These are phyloP conservation scores for Cyberlindnera maritima DNA, from an alignment of 805 yeast genomes.

Conservation along the genomic window DNA sequence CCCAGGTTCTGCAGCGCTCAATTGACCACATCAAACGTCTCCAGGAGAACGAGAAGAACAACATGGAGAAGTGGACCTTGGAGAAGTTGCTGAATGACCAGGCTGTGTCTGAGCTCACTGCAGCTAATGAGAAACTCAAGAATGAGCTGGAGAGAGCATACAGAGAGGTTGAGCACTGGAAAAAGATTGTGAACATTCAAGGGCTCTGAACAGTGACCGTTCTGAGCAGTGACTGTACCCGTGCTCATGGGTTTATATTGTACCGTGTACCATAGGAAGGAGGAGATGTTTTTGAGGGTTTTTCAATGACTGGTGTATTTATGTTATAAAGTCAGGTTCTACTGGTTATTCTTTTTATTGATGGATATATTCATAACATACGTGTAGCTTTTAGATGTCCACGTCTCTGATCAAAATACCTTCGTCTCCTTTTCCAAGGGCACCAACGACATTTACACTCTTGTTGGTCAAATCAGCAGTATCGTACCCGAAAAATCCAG, in stretches of 20 bases:
- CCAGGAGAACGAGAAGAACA: constrained; percentile 84
- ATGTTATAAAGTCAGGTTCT: too few relatives aligned
- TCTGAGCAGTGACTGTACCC: too few relatives aligned
- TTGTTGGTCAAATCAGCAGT: constrained; percentile 40
- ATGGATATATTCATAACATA: too few relatives aligned
- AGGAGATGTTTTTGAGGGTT: too few relatives aligned
- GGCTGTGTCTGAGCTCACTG: constrained; percentile 79
- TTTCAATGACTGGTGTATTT: too few relatives aligned
- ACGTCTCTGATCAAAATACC: constrained; percentile 63
- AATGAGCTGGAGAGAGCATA: constrained; percentile 88
- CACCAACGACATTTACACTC: constrained; percentile 53
- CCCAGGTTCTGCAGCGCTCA: constrained; percentile 83
- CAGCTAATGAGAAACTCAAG: constrained; percentile 84
- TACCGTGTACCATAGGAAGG: too few relatives aligned
- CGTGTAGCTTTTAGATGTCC: constrained; percentile 26
- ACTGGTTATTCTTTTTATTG: too few relatives aligned
- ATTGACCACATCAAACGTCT: constrained; percentile 87
- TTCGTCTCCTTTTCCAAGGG: constrained; percentile 61
- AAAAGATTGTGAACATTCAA: constrained; percentile 35
- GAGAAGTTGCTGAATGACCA: constrained; percentile 92
- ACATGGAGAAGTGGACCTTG: constrained; percentile 91
- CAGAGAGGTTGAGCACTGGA: constrained; percentile 86
- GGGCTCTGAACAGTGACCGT: constrained; percentile 8
- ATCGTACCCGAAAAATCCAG: constrained; percentile 24
- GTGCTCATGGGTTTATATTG: too few relatives aligned